phyloP scores from a whole-genome alignment of 768 basidiomycete genomes.

The Pluteus cervinus region DNA sequence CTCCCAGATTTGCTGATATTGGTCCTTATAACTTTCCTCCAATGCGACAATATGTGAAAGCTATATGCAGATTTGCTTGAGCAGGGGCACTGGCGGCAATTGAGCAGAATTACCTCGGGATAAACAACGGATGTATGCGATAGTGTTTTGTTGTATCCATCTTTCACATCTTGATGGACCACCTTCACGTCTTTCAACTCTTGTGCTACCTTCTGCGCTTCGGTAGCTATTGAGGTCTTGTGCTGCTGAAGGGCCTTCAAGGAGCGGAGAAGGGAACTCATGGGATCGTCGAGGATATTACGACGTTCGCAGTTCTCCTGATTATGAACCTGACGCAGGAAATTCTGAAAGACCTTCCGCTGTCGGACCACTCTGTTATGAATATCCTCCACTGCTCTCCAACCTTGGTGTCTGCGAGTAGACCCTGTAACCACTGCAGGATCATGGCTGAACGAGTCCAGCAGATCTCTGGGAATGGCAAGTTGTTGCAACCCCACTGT shows the following conservation, averaged over 20 bases:
- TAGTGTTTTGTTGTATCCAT: slow-evolving; percentile 57
- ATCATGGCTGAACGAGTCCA: slow-evolving; percentile 73
- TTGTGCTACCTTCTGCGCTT: slow-evolving; percentile 43
- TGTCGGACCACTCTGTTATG: slow-evolving; percentile 57
- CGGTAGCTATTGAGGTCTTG: slow-evolving; percentile 35
- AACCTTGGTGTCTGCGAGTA: slow-evolving; percentile 55
- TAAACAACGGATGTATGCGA: slow-evolving; percentile 71
- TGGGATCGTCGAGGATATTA: slow-evolving; percentile 49
- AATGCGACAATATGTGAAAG: slow-evolving; percentile 64
- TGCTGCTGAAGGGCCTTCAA: slow-evolving; percentile 45
- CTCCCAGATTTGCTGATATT: slow-evolving; percentile 79
- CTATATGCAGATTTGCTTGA: slow-evolving; percentile 25
- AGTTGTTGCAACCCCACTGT: slow-evolving; percentile 41
- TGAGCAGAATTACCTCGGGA: slow-evolving; percentile 51
- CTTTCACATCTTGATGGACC: slow-evolving; percentile 51
- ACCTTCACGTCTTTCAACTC: slow-evolving; percentile 48
- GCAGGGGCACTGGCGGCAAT: slow-evolving; percentile 1
- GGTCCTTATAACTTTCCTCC: slow-evolving; percentile 75
- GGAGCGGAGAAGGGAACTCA: slow-evolving; percentile 41
- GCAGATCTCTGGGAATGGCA: slow-evolving; percentile 55
- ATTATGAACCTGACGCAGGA: slow-evolving; percentile 27
- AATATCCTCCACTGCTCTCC: slow-evolving; percentile 75
- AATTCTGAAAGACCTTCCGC: slow-evolving; percentile 45
- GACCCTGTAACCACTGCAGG: slow-evolving; percentile 68
- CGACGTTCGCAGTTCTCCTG: slow-evolving; percentile 15